Base-by-base conservation (phyloP, 495 filamentous ascomycete genomes). In the Neurospora africana region DNA sequence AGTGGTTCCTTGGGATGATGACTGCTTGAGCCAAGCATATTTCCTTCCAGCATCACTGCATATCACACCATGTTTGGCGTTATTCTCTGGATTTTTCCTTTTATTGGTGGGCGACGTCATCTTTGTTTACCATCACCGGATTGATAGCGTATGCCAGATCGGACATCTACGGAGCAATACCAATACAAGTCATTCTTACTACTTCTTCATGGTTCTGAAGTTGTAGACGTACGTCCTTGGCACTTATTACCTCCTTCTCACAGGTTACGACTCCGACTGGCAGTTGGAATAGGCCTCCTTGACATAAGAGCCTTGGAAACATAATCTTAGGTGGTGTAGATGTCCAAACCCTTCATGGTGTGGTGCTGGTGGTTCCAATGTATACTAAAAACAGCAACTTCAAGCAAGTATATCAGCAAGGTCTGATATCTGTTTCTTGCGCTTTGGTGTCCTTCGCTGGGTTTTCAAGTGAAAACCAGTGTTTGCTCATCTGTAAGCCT, bases 1-100 rank as follows among this genome's bases (percentile, higher is more conserved):
- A 77, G 72, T 80, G 78, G 78, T 69, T 80, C 19, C 47, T 75
- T 0, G 72, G 70, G 0, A 80, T 80, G 78, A 74, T 73, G 74
- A 69, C 53, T 27, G 53, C 53, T 65, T 65, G 7, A 65, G 53
- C 27, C 15, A 65, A 65, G 30, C 53, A 33, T 65, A 27, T 35
- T 65, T 33, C 53, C 27, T 65, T 33, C 53, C 27, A 65, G 53
- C 53, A 65, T 65, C 53, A 65, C 53, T 65, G 53, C 53, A 65
- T 65, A 65, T 65, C 53, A 65, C 53, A 65, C 27, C 53, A 65
- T 65, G 53, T 65, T 65, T 65, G 53, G 53, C 53, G 53, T 65
- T 65, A 65, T 65, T 65, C 53, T 33, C 53, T 65, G 53, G 53
- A 65, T 65, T 65, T 65, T 65, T 65, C 11, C 27, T 65, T 33